Percentiles rank a stretch among this genome's conserved stretches.
phyloP scores from a whole-genome alignment of 2,329 filamentous ascomycete species.

The Fusarium sambucinum region DNA sequence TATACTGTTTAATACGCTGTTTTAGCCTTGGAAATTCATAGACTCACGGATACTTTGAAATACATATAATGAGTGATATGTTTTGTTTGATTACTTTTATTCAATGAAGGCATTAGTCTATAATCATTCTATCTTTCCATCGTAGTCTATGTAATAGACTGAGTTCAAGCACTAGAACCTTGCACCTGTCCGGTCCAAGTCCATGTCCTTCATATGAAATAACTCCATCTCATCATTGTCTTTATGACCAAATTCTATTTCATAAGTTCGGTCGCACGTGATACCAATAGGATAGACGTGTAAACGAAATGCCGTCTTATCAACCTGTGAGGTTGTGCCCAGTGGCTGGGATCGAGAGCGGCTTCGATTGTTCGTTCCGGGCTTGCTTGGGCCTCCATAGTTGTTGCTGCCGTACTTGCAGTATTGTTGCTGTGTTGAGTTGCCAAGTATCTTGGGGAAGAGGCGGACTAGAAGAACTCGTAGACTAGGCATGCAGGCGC shows the following conservation, averaged over 20 bases:
- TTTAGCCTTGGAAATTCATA: no score
- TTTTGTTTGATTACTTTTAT: not conserved
- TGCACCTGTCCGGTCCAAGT: slow-evolving; percentile 34
- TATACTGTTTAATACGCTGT: no score
- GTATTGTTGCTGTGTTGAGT: slow-evolving; percentile 49
- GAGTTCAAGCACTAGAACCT: not conserved
- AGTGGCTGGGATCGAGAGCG: slow-evolving; percentile 18
- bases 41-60: no score
- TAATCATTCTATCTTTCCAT: not conserved
- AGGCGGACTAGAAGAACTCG: slow-evolving; percentile 53
- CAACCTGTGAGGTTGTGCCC: slow-evolving; percentile 43
- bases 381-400: not conserved
- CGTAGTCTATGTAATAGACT: not conserved
- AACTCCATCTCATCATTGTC: slow-evolving; percentile 49
- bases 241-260: slow-evolving; percentile 51
- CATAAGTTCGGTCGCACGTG: slow-evolving; percentile 52
- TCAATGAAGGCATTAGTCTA: not conserved
- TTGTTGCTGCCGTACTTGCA: slow-evolving; percentile 19
- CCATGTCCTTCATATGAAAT: slow-evolving; percentile 46
- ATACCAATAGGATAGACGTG: slow-evolving; percentile 47
- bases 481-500: slow-evolving; percentile 55
- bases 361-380: slow-evolving; percentile 12
- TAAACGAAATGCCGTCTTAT: not conserved
- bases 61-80: no score
- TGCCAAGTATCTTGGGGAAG: slow-evolving; percentile 54